Evolutionary conservation across 2,329 filamentous ascomycete species (phyloP), one percentile per base, ranked within the genome.

Genomic region (Epichloe gansuensis): DNA sequence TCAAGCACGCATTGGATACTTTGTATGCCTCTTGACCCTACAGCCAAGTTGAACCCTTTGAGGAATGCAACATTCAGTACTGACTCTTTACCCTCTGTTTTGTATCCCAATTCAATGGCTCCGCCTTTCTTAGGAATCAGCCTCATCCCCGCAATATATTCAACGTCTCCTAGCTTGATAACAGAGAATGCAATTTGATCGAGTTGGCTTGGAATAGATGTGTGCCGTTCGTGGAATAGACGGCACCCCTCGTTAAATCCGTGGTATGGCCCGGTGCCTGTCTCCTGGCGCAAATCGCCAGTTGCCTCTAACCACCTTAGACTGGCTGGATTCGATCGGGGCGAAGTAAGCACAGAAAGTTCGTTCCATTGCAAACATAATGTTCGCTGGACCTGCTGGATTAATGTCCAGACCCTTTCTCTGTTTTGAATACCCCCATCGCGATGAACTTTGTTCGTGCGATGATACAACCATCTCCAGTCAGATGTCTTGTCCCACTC

Each of bases 1-100:
- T 51, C 48, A 13, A 53, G 43, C 49, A 55, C 51, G 48, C 51
- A 55, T 43, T 51, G 47, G 36, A 55, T 51, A 48, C 25, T 51
- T 46, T 53, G 53, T 51, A 55, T 49, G 39, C 53, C 53, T 49
- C 51, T 53, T 47, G 51, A 51, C 46, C 53, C 51, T 34, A 55
- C 36, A 25, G 43, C 53, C 41, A 55, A 21, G 15, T 45, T 35
- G 46, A 55, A 53, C 45, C 53, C 53, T 21, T 25, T 53, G 3
- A 55, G 43, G 40, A 35, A 39, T 53, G 41, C 51, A 4, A 49
- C 25, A 21, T 43, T 38, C 25, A 52, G 8, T 47, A 46, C 45
- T 47, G 36, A 47, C 47, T 52, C 47, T 13, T 52, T n/a, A 47
- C 23, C 23, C 23, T 53, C 42, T 51, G 53, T 27, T 34, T 34